Conservation (phyloP, 768 basidiomycete species). For the Punctularia strigosozonata region DNA sequence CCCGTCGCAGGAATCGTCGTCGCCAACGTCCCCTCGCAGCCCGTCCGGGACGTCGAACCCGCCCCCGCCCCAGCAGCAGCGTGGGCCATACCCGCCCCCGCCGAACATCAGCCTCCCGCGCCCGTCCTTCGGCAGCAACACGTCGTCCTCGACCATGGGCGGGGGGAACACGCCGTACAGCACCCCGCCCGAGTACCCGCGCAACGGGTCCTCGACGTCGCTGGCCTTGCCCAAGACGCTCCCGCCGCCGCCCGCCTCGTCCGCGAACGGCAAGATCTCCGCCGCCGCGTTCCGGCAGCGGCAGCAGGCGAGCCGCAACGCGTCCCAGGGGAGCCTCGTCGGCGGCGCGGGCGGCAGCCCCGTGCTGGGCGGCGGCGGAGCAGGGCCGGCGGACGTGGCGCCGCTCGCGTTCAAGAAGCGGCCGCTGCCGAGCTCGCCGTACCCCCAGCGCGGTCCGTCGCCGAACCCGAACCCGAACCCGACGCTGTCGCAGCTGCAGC, state of each 20-base stretch:
- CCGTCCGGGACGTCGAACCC: neutral
- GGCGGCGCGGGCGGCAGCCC: slow-evolving; percentile 3
- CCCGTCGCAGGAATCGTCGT: neutral
- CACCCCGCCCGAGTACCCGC: slow-evolving; percentile 34
- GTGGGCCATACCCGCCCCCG: slow-evolving; percentile 2
- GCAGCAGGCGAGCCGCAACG: slow-evolving; percentile 13
- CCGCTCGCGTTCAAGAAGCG: slow-evolving; percentile 40
- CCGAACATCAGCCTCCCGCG: slow-evolving; percentile 6
- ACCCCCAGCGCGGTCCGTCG: too few species aligned
- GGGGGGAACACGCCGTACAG: slow-evolving; percentile 21
- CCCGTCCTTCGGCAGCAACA: too few species aligned
- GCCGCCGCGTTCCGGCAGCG: slow-evolving; percentile 64
- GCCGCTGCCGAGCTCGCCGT: slow-evolving; percentile 32
- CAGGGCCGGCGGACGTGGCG: slow-evolving; percentile 28
- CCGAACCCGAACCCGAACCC: too few species aligned
- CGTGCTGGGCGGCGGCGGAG: neutral
- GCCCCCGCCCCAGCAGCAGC: neutral
- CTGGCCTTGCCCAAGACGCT: slow-evolving; percentile 6
- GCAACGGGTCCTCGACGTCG: slow-evolving; percentile 12
- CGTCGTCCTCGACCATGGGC: slow-evolving; percentile 7
- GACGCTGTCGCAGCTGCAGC: too few species aligned
- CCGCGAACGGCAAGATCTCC: slow-evolving; percentile 44
- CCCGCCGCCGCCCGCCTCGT: slow-evolving; percentile 17
- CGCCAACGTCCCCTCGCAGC: neutral
- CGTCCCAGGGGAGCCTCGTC: slow-evolving; percentile 8